phyloP scores from a whole-genome alignment of 805 yeast genomes.

The Priceomyces melissophilus region DNA sequence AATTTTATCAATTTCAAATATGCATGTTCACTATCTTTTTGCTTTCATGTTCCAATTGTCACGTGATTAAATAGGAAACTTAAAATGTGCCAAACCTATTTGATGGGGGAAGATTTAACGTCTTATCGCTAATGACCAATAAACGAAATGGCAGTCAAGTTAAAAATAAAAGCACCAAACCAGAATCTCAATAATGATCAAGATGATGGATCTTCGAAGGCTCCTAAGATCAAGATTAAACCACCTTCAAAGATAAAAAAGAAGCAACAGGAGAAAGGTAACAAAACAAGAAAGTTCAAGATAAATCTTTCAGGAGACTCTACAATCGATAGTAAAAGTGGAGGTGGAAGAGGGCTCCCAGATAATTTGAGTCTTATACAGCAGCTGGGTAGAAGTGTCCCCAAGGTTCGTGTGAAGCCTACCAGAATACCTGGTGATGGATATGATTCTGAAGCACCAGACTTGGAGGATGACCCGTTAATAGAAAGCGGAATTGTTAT shows the following conservation, averaged over 20 bases:
- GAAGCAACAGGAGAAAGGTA: slow-evolving; percentile 6
- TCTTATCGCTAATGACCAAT: not conserved
- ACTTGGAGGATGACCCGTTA: slow-evolving; percentile 90
- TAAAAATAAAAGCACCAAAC: slow-evolving; percentile 19
- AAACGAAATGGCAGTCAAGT: slow-evolving; percentile 15
- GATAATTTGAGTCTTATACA: not conserved
- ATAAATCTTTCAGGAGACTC: slow-evolving; percentile 3
- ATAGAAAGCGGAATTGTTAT: slow-evolving; percentile 82
- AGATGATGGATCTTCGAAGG: not conserved
- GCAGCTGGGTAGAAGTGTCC: slow-evolving; percentile 19
- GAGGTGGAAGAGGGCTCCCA: not conserved
- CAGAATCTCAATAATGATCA: slow-evolving; percentile 4
- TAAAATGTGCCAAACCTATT: not conserved
- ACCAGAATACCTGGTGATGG: slow-evolving; percentile 88
- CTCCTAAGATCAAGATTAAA: slow-evolving; percentile 17
- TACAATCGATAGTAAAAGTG: not conserved
- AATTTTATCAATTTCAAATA: not conserved
- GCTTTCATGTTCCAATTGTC: too few species aligned
- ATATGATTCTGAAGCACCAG: slow-evolving; percentile 95
- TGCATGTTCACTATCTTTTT: not conserved
- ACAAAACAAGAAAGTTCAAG: slow-evolving; percentile 1
- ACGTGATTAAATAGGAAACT: too few species aligned
- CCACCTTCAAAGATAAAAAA: slow-evolving; percentile 12
- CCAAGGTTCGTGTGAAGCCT: slow-evolving; percentile 52
- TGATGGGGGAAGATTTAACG: not conserved